Percentiles rank a stretch among this genome's conserved stretches.
Evolutionary conservation across 306 rosid species (phyloP).

Genomic region (Vachellia collinsii): DNA sequence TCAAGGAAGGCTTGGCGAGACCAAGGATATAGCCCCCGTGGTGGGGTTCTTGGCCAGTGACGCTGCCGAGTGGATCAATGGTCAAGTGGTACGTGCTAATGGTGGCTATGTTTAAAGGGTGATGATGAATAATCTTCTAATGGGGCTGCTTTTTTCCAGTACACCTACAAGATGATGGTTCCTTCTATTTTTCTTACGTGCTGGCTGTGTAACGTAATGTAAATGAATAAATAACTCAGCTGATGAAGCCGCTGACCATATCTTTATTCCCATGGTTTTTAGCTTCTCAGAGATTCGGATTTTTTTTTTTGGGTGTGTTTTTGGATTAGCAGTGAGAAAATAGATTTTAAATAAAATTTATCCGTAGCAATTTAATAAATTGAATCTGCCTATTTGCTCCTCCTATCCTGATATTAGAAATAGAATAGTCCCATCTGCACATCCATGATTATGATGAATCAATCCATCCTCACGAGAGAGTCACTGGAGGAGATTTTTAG

Average conservation of each 20-base stretch:
- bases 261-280: neutral
- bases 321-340: neutral
- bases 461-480: no score
- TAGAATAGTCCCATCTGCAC: no score
- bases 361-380: no score
- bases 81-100: slow-evolving; percentile 59
- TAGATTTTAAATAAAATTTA: no score
- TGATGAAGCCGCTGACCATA: neutral
- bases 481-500: no score
- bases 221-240: neutral
- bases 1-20: slow-evolving; percentile 46
- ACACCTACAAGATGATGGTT: neutral
- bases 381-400: no score
- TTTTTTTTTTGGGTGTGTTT: neutral
- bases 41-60: slow-evolving; percentile 62
- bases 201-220: neutral
- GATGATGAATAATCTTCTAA: neutral
- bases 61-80: slow-evolving; percentile 57
- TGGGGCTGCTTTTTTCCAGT: neutral
- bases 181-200: neutral
- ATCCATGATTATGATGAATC: no score
- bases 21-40: slow-evolving; percentile 50
- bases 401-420: no score
- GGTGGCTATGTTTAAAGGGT: slow-evolving; percentile 49
- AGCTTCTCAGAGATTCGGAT: neutral